Evolutionary conservation across 768 basidiomycete genomes (phyloP).

Genomic region (Coprinellus micaceus): DNA sequence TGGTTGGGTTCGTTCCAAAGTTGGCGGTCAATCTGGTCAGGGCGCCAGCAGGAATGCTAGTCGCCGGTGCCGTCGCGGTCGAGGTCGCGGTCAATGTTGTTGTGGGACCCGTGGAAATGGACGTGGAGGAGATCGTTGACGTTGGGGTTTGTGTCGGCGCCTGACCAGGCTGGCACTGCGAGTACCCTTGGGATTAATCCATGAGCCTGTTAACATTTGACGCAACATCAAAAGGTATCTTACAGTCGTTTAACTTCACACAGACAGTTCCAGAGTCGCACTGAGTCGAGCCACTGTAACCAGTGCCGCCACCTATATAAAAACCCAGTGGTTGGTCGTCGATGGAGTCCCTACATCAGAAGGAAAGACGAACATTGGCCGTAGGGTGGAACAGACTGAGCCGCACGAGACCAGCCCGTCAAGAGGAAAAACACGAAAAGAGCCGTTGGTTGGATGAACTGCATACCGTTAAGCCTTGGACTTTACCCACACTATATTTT

Average conservation of each 20-base stretch:
- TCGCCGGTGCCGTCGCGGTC: not conserved
- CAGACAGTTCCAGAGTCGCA: conserved; percentile 7
- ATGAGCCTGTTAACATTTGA: too few relatives aligned
- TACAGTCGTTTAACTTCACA: conserved; percentile 4
- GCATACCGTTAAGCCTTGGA: too few relatives aligned
- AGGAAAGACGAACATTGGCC: conserved; percentile 4
- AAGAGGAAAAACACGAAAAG: not conserved
- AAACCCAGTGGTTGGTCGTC: not conserved
- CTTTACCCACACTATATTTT: too few relatives aligned
- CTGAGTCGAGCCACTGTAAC: conserved; percentile 1
- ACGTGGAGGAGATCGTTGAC: not conserved
- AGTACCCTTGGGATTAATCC: not conserved
- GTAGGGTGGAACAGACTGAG: conserved; percentile 1
- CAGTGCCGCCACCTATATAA: conserved; percentile 5
- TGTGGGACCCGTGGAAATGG: not conserved
- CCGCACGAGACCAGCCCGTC: not conserved
- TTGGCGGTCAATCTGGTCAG: conserved; percentile 22
- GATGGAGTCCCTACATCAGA: not conserved
- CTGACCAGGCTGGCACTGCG: conserved; percentile 8
- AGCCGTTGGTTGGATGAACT: not conserved
- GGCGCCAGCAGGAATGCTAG: conserved; percentile 7
- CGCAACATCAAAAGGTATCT: too few relatives aligned
- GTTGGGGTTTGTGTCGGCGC: not conserved
- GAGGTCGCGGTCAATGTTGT: not conserved
- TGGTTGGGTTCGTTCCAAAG: conserved; percentile 51